Evolutionary conservation across 768 basidiomycete species (phyloP).

Genomic region (Psilocybe azurescens): DNA sequence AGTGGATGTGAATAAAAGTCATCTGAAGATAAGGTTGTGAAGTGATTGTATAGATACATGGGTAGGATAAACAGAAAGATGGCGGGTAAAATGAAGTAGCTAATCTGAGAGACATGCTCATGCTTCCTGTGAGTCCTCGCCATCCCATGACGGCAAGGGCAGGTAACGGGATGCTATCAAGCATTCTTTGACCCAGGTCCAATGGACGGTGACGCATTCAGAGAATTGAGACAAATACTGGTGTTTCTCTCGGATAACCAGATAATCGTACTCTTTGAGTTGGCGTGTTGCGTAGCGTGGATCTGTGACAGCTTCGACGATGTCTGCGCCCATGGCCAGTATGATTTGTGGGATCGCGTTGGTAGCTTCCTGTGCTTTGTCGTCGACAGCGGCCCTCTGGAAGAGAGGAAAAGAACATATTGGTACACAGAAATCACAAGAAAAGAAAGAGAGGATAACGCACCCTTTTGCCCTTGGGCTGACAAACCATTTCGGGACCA

Average conservation of each 20-base stretch:
- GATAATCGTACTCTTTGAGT: slow-evolving; percentile 55
- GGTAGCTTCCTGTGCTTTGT: slow-evolving; percentile 43
- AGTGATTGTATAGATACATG: background rate
- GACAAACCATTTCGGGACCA: slow-evolving; percentile 59
- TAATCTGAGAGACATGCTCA: slow-evolving; percentile 6
- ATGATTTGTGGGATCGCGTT: slow-evolving; percentile 68
- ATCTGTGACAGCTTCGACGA: slow-evolving; percentile 70
- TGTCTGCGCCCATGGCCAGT: slow-evolving; percentile 76
- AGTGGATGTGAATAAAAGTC: background rate
- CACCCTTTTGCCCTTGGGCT: slow-evolving; percentile 45
- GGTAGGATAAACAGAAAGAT: background rate
- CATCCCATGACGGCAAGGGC: slow-evolving; percentile 35
- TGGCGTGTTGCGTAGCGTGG: slow-evolving; percentile 42
- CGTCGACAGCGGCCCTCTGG: slow-evolving; percentile 31
- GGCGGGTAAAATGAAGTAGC: background rate
- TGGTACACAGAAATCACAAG: background rate
- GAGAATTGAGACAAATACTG: slow-evolving; percentile 33
- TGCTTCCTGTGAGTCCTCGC: slow-evolving; percentile 29
- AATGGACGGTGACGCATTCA: slow-evolving; percentile 47
- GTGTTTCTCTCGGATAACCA: slow-evolving; percentile 61
- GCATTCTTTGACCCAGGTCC: slow-evolving; percentile 82
- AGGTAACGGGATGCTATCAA: slow-evolving; percentile 65
- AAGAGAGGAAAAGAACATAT: slow-evolving; percentile 7
- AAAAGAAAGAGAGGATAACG: slow-evolving; percentile 2
- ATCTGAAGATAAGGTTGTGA: background rate